Evolutionary conservation across 805 yeast species (phyloP).

Genomic region (Metschnikowia aberdeeniae): DNA sequence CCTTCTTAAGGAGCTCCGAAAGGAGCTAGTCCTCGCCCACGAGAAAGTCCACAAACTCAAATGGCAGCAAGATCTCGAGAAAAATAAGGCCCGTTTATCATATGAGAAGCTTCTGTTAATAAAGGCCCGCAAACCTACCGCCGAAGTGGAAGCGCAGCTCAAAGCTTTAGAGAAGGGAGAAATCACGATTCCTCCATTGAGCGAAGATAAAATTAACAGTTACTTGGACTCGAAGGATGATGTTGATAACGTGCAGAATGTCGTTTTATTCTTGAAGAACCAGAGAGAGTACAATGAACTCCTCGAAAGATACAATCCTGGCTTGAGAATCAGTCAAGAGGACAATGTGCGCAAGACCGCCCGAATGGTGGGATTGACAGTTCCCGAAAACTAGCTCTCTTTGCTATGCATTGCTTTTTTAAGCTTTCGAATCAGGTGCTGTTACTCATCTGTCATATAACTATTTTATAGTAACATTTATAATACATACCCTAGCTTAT

Average conservation of each 20-base stretch:
- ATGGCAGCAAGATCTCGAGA: slow-evolving; percentile 37
- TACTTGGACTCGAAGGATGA: slow-evolving; percentile 12
- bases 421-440: background rate
- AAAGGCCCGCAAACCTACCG: slow-evolving; percentile 31
- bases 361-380: slow-evolving; percentile 74
- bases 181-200: slow-evolving; percentile 12
- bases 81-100: slow-evolving; percentile 42
- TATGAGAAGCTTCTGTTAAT: slow-evolving; percentile 47
- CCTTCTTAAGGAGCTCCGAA: slow-evolving; percentile 25
- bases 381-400: slow-evolving; percentile 26
- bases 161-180: slow-evolving; percentile 19
- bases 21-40: slow-evolving; percentile 39
- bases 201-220: background rate
- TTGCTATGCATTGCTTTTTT: no score
- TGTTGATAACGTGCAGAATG: slow-evolving; percentile 48
- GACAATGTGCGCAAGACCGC: slow-evolving; percentile 83
- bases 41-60: slow-evolving; percentile 35
- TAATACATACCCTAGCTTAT: background rate
- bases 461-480: background rate
- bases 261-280: slow-evolving; percentile 57
- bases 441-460: background rate
- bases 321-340: slow-evolving; percentile 67
- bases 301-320: slow-evolving; percentile 83
- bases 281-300: slow-evolving; percentile 78
- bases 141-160: slow-evolving; percentile 31